These are phyloP conservation scores for Amphichorda felina DNA, from an alignment of 2,329 filamentous ascomycete genomes.

Conservation along the genomic window DNA sequence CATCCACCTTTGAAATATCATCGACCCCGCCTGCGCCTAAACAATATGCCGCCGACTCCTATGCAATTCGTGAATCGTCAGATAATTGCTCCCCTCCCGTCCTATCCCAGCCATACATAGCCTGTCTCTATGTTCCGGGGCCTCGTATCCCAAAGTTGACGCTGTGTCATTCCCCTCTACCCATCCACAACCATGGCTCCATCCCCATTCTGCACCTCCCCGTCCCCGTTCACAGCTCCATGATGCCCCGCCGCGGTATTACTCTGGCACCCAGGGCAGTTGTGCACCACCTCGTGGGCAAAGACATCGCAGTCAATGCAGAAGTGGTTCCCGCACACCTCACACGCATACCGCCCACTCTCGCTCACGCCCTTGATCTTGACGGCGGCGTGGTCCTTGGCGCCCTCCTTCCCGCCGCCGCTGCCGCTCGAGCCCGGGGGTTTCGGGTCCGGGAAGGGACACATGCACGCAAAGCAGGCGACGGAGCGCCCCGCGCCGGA, in stretches of 20 bases:
- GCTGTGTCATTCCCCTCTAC: too few species aligned
- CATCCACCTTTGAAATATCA: too few species aligned
- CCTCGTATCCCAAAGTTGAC: too few species aligned
- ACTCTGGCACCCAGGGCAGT: constrained; percentile 81
- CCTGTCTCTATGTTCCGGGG: too few species aligned
- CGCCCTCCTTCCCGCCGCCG: constrained; percentile 4
- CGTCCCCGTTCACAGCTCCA: constrained; percentile 16
- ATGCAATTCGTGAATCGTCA: too few species aligned
- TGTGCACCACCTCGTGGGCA: constrained; percentile 87
- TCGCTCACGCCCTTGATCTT: constrained; percentile 60
- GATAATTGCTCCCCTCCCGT: too few species aligned
- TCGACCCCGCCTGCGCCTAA: too few species aligned
- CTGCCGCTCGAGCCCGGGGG: constrained; percentile 12
- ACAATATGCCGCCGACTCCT: too few species aligned
- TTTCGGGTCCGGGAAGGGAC: constrained; percentile 48
- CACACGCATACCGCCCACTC: constrained; percentile 79
- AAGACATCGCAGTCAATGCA: constrained; percentile 98
- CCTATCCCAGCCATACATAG: too few species aligned
- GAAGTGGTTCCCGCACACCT: constrained; percentile 80
- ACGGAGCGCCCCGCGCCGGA: constrained; percentile 46
- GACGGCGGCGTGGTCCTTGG: constrained; percentile 12
- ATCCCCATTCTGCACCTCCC: constrained; percentile 14
- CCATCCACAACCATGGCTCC: constrained; percentile 34
- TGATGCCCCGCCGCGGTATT: constrained; percentile 14
- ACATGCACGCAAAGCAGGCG: constrained; percentile 70